Evolutionary conservation across 495 filamentous ascomycete species (phyloP).

Genomic region (Lepraria neglecta): DNA sequence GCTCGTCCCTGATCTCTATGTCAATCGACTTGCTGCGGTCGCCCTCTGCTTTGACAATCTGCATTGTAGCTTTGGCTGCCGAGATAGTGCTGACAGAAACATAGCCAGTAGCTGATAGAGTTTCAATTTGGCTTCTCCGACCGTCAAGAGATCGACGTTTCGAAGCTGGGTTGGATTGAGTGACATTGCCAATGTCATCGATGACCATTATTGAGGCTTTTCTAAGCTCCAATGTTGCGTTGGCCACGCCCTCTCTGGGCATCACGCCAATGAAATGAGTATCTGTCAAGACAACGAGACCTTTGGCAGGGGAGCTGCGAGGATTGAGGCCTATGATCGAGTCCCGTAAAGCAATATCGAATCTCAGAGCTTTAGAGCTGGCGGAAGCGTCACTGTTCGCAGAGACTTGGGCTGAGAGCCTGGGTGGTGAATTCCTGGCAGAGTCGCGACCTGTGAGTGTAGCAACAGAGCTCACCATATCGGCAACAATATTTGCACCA

Average conservation of each 20-base stretch:
- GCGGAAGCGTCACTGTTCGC: constrained; percentile 12
- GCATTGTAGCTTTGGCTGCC: constrained; percentile 60
- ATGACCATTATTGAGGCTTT: constrained; percentile 79
- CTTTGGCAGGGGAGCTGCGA: constrained; percentile 63
- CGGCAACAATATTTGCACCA: constrained; percentile 66
- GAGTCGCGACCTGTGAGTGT: constrained; percentile 58
- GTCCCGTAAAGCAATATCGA: constrained; percentile 71
- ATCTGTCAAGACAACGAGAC: constrained; percentile 70
- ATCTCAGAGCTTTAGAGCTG: constrained; percentile 49
- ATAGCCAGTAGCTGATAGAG: constrained; percentile 65
- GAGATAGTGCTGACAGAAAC: constrained; percentile 82
- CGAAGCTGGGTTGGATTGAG: constrained; percentile 37
- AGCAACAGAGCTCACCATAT: constrained; percentile 71
- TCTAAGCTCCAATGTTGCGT: constrained; percentile 59
- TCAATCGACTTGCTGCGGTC: constrained; percentile 61
- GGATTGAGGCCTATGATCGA: constrained; percentile 84
- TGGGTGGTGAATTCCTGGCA: constrained; percentile 24
- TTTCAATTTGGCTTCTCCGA: constrained; percentile 55
- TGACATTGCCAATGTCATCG: constrained; percentile 60
- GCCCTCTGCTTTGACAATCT: constrained; percentile 43
- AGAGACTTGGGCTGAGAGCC: constrained; percentile 23
- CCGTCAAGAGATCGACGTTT: constrained; percentile 43
- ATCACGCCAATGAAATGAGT: constrained; percentile 58
- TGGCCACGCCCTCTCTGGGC: constrained; percentile 53
- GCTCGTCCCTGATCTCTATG: constrained; percentile 72